phyloP scores from a whole-genome alignment of 495 filamentous ascomycete genomes.

The Xylaria bambusicola region DNA sequence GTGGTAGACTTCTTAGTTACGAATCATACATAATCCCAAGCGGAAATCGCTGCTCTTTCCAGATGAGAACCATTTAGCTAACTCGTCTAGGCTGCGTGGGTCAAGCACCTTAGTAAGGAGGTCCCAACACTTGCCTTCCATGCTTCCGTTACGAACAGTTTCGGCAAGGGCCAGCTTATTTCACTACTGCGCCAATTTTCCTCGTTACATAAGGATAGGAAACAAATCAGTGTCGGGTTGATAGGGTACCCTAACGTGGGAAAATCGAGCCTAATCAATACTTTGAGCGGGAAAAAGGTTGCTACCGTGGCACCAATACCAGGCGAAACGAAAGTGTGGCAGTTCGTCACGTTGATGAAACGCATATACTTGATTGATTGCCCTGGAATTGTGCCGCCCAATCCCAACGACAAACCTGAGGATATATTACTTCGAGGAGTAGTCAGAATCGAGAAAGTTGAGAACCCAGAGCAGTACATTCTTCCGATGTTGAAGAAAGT shows the following conservation, averaged over 20 bases:
- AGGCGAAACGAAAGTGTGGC: constrained; percentile 95
- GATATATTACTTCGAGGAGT: constrained; percentile 93
- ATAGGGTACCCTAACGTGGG: constrained; percentile 88
- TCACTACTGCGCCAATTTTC: constrained; percentile 90
- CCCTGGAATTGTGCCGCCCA: constrained; percentile 92
- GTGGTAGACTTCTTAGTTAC: constrained; percentile 96
- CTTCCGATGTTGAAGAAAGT: constrained; percentile 76
- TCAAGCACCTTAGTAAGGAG: constrained; percentile 76
- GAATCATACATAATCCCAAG: constrained; percentile 80
- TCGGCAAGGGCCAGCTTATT: constrained; percentile 75
- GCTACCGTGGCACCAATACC: constrained; percentile 95
- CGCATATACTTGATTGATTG: constrained; percentile 97
- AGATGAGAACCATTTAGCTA: constrained; percentile 16
- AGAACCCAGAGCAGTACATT: constrained; percentile 94
- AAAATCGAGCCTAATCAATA: constrained; percentile 93
- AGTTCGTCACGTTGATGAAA: constrained; percentile 96
- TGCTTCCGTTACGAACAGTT: constrained; percentile 88
- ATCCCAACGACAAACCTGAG: constrained; percentile 72
- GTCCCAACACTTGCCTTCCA: constrained; percentile 94
- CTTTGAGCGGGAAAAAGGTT: constrained; percentile 86
- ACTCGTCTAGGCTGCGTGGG: constrained; percentile 75
- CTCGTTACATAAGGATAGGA: constrained; percentile 82
- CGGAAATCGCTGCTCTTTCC: constrained; percentile 10
- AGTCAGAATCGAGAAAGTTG: constrained; percentile 90
- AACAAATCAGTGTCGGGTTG: constrained; percentile 86